Evolutionary conservation across 495 filamentous ascomycete genomes (phyloP).

Genomic region (Penicillium taxi): DNA sequence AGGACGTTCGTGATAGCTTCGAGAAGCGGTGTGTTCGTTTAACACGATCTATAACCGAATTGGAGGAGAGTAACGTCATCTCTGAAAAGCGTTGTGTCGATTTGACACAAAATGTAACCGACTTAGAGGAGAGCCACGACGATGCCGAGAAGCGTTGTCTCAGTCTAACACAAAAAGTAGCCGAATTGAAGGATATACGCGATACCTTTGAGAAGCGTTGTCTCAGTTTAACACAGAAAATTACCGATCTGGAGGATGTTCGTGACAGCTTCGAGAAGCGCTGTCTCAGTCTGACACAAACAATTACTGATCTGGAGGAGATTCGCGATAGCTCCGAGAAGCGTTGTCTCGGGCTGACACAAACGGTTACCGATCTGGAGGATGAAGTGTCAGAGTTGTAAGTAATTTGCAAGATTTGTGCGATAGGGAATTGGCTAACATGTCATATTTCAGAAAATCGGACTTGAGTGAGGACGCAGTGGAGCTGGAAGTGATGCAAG

Average conservation of each 20-base stretch:
- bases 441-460: constrained; percentile 15
- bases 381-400: constrained; percentile 30
- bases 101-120: constrained; percentile 17
- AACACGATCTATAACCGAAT: no score
- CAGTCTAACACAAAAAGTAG: no score
- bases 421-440: not conserved
- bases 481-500: constrained; percentile 31
- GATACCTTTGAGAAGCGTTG: constrained; percentile 23
- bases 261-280: no score
- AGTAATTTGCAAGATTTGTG: constrained; percentile 1
- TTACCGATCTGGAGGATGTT: constrained; percentile 26
- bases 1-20: no score
- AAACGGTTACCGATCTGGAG: constrained; percentile 22
- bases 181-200: constrained; percentile 30
- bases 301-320: constrained; percentile 26
- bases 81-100: constrained; percentile 23
- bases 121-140: no score
- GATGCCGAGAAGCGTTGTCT: no score
- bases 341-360: constrained; percentile 20
- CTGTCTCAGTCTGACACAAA: no score
- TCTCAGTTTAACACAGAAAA: constrained; percentile 14
- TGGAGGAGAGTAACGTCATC: constrained; percentile 24
- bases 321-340: constrained; percentile 26
- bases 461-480: constrained; percentile 28
- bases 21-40: no score